Evolutionary conservation across 176 grass and related monocot genomes (phyloP).

Genomic region (Eremochloa ophiuroides): DNA sequence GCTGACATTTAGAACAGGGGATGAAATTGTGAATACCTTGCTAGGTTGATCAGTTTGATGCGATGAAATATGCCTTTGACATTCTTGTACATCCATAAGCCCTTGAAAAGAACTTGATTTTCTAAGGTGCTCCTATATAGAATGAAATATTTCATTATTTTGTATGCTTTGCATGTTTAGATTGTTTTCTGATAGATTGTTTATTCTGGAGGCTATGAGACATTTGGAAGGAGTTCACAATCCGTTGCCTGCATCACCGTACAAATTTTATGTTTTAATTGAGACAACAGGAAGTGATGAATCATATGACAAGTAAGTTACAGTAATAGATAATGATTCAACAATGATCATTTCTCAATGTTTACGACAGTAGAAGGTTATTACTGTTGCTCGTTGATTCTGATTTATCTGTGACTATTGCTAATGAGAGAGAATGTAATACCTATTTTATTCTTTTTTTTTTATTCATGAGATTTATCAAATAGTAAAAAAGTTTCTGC

Average conservation of each 20-base stretch:
- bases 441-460: neutral
- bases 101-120: neutral
- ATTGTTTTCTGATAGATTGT: constrained; percentile 25
- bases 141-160: constrained; percentile 17
- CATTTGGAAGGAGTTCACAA: constrained; percentile 89
- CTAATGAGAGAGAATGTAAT: neutral
- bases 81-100: neutral
- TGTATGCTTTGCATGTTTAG: constrained; percentile 25
- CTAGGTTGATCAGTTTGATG: neutral
- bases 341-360: neutral
- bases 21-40: neutral
- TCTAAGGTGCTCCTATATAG: neutral
- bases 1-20: neutral
- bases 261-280: constrained; percentile 87
- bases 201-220: constrained; percentile 63
- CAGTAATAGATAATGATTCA: too few species aligned
- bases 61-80: neutral
- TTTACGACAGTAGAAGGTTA: neutral
- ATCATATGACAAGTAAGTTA: constrained; percentile 81
- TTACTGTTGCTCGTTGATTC: neutral
- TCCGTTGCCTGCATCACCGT: constrained; percentile 58
- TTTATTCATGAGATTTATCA: neutral
- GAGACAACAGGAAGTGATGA: constrained; percentile 96
- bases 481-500: neutral
- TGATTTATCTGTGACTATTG: neutral